These are phyloP conservation scores for Ogataea paraovalis DNA, from an alignment of 805 yeast species.

Conservation along the genomic window DNA sequence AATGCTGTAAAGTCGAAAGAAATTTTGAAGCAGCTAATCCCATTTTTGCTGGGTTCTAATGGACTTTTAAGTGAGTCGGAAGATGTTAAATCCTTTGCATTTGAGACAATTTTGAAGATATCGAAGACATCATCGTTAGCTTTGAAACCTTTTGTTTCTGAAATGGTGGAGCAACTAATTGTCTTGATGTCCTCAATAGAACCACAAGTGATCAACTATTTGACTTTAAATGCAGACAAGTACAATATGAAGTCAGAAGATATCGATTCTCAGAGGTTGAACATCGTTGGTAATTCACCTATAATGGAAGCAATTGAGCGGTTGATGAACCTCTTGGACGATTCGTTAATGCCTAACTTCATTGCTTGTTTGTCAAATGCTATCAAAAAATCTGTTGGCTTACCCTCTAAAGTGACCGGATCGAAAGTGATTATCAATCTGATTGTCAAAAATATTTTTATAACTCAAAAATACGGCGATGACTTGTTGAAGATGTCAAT, in stretches of 20 bases:
- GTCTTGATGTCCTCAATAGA: slow-evolving; percentile 80
- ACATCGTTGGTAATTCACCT: slow-evolving; percentile 76
- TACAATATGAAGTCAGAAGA: slow-evolving; percentile 68
- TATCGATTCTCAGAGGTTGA: slow-evolving; percentile 73
- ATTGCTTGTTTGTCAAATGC: slow-evolving; percentile 49
- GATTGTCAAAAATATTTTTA: slow-evolving; percentile 49
- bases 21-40: slow-evolving; percentile 58
- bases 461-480: slow-evolving; percentile 52
- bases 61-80: slow-evolving; percentile 85
- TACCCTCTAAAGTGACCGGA: slow-evolving; percentile 88
- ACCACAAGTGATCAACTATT: slow-evolving; percentile 83
- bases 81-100: slow-evolving; percentile 72
- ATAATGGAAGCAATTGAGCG: slow-evolving; percentile 82
- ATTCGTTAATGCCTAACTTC: slow-evolving; percentile 43
- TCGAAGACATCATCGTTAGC: slow-evolving; percentile 60
- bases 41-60: slow-evolving; percentile 71
- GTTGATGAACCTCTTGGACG: slow-evolving; percentile 56
- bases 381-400: slow-evolving; percentile 70
- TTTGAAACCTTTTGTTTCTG: slow-evolving; percentile 63
- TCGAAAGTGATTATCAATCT: slow-evolving; percentile 66
- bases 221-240: slow-evolving; percentile 84
- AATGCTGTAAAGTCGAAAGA: slow-evolving; percentile 38
- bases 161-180: slow-evolving; percentile 64
- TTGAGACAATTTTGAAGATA: slow-evolving; percentile 68
- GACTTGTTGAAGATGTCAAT: slow-evolving; percentile 54